These are phyloP conservation scores for Chytridium lagenaria DNA, from an alignment of 371 early-diverging fungal genomes.

Conservation along the genomic window DNA sequence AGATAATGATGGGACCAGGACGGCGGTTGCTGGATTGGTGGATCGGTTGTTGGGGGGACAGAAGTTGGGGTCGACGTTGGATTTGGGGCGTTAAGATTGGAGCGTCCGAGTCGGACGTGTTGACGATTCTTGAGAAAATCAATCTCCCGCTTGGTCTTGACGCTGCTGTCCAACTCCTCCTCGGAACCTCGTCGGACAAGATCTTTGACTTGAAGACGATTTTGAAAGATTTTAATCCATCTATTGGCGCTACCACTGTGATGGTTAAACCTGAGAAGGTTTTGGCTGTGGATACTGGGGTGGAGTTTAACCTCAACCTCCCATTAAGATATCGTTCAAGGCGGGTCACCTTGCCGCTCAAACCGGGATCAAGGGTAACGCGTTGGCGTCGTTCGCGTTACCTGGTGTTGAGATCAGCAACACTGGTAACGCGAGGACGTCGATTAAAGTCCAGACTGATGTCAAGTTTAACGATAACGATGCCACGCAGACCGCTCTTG, in stretches of 20 bases:
- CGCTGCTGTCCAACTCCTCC: neutral
- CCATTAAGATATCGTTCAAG: constrained; percentile 32
- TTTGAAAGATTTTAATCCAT: neutral
- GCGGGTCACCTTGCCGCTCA: constrained; percentile 27
- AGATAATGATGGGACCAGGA: constrained; percentile 38
- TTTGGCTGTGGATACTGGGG: neutral
- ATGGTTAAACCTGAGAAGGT: neutral
- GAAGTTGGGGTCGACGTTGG: constrained; percentile 25
- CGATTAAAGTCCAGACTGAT: neutral
- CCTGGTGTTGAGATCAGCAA: neutral
- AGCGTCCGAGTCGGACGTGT: neutral
- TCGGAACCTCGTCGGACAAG: too few relatives aligned
- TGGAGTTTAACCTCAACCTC: constrained; percentile 24
- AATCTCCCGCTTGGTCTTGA: neutral
- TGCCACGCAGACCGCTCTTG: constrained; percentile 28
- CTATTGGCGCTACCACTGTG: neutral
- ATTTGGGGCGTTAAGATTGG: neutral
- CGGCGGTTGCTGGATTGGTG: constrained; percentile 24
- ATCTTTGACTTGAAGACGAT: neutral
- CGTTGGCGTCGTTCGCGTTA: neutral
- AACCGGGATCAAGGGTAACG: neutral
- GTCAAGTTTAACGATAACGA: constrained; percentile 26
- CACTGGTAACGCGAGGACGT: neutral
- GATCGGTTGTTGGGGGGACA: constrained; percentile 29
- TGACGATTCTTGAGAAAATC: neutral